A percentile compares a stretch with the other conserved stretches of the same genome.
Conservation (phyloP, 2,329 filamentous ascomycete species). For the Dothistroma pini region DNA sequence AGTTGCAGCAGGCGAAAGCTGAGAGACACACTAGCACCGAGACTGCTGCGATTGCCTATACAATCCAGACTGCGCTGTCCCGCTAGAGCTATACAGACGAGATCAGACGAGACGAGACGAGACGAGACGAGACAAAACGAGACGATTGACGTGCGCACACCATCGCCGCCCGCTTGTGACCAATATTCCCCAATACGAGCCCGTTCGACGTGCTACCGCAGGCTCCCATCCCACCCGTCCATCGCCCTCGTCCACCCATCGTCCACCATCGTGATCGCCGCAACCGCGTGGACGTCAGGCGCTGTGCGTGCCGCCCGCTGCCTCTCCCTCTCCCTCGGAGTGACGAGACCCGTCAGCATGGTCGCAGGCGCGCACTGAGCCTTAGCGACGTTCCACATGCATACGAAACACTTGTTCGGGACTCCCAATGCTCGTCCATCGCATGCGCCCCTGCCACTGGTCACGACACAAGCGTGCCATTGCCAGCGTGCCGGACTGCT, state of each 20-base stretch:
- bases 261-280: constrained; percentile 1
- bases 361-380: constrained; percentile 17
- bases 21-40: too few relatives aligned
- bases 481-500: constrained; percentile 37
- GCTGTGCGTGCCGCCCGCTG: constrained; percentile 8
- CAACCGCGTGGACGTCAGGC: constrained; percentile 7
- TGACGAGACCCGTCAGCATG: constrained; percentile 23
- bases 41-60: too few relatives aligned
- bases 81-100: too few relatives aligned
- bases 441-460: constrained; percentile 30
- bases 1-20: too few relatives aligned
- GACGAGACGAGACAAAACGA: too few relatives aligned
- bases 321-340: constrained; percentile 13
- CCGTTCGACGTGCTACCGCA: not conserved
- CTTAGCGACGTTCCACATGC: constrained; percentile 31
- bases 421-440: constrained; percentile 27
- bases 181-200: not conserved
- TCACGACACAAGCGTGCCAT: constrained; percentile 38
- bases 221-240: not conserved
- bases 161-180: not conserved
- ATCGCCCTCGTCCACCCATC: constrained; percentile 1
- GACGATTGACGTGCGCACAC: not conserved
- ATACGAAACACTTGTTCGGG: constrained; percentile 22
- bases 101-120: too few relatives aligned
- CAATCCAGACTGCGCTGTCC: too few relatives aligned